Evolutionary conservation across 257 asterid genomes (phyloP).

Genomic region (Asclepias syriaca): DNA sequence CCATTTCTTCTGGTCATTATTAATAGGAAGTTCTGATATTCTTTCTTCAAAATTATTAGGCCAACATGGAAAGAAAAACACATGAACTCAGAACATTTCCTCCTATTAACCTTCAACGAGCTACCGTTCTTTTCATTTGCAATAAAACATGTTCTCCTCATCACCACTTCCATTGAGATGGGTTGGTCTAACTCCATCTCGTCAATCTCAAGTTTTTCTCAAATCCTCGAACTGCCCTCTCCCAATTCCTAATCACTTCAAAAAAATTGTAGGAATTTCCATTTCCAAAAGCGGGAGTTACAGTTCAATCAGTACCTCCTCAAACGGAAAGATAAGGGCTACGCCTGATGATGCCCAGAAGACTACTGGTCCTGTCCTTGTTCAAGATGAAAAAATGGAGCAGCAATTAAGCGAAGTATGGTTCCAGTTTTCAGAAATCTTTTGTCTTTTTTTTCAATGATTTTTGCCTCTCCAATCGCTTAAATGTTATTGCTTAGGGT

Average conservation of each 20-base stretch:
- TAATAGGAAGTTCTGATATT: background rate
- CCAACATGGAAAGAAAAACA: background rate
- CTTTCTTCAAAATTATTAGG: background rate
- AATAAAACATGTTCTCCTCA: conserved; percentile 9
- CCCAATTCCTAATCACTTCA: conserved; percentile 12
- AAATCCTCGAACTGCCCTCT: conserved; percentile 18
- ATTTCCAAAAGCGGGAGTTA: conserved; percentile 9
- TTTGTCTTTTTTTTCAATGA: background rate
- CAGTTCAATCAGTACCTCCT: conserved; percentile 19
- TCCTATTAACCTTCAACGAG: background rate
- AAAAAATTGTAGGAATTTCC: conserved; percentile 3
- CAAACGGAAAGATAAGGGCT: conserved; percentile 26
- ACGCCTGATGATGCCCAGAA: conserved; percentile 35
- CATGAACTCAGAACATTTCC: background rate
- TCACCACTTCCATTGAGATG: conserved; percentile 17
- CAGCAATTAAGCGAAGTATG: conserved; percentile 38
- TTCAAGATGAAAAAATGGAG: conserved; percentile 23
- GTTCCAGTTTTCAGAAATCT: background rate
- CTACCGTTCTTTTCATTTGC: background rate
- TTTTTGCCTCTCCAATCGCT: background rate
- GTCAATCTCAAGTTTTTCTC: conserved; percentile 20
- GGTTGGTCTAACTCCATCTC: conserved; percentile 27
- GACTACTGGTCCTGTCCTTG: conserved; percentile 29
- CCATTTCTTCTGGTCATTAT: background rate
- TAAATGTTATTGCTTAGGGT: background rate